These are phyloP conservation scores for Strigomonas galati DNA, from an alignment of 208 protist species.

Conservation along the genomic window DNA sequence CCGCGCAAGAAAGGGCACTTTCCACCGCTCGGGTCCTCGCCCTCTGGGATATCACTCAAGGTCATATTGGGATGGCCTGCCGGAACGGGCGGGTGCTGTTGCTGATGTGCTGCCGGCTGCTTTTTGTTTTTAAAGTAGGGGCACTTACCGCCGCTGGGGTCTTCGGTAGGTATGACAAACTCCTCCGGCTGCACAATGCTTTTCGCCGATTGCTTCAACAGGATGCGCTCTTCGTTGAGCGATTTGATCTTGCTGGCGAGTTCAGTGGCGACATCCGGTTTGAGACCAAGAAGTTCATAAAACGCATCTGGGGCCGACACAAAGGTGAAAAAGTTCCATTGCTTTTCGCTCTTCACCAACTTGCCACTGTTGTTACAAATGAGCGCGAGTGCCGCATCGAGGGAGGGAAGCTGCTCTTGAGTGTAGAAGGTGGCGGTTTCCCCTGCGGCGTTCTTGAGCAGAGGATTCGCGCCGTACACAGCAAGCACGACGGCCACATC, in stretches of 20 bases:
- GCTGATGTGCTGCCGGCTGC: conserved; percentile 1
- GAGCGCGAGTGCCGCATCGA: conserved; percentile 25
- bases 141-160: conserved; percentile 46
- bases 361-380: conserved; percentile 26
- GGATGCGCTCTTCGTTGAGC: conserved; percentile 39
- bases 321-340: conserved; percentile 57
- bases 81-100: conserved; percentile 5
- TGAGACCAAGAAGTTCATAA: conserved; percentile 18
- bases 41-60: not conserved
- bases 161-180: conserved; percentile 4
- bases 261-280: conserved; percentile 16
- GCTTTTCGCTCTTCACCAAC: conserved; percentile 18
- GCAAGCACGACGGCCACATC: conserved; percentile 56
- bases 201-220: conserved; percentile 10
- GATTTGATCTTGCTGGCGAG: conserved; percentile 21
- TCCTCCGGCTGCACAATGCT: conserved; percentile 10
- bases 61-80: conserved; percentile 2
- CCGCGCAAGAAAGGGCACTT: conserved; percentile 30
- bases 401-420: conserved; percentile 27
- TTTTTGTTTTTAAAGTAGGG: conserved; percentile 29
- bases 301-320: conserved; percentile 13
- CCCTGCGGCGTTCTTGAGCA: conserved; percentile 30
- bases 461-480: conserved; percentile 28
- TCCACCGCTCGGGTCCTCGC: conserved; percentile 20
- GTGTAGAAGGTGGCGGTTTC: conserved; percentile 28